Conservation (phyloP, 805 yeast genomes). For the Yarrowia deformans region DNA sequence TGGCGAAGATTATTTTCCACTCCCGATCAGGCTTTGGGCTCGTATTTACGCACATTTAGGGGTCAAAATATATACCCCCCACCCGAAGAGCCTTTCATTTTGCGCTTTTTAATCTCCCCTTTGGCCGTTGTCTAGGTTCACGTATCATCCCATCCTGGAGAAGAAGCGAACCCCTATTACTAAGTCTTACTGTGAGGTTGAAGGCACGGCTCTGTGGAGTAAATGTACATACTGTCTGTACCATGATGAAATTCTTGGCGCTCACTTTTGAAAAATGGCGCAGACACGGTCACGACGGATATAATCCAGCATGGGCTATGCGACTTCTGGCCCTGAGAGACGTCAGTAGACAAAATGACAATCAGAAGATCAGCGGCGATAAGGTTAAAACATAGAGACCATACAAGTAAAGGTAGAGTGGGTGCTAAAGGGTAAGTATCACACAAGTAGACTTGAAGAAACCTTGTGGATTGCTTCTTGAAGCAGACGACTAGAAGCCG, state of each 20-base stretch:
- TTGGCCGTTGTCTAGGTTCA: not conserved
- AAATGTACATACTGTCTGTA: no score
- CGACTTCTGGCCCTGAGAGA: slow-evolving; percentile 7
- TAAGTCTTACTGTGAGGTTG: not conserved
- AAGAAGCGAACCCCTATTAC: slow-evolving; percentile 17
- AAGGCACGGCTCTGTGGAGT: no score
- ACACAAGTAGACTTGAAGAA: not conserved
- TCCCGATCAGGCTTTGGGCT: not conserved
- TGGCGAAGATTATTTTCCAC: not conserved
- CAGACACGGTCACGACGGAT: no score
- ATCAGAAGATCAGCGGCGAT: slow-evolving; percentile 26
- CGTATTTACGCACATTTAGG: slow-evolving; percentile 25
- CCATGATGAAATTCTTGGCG: not conserved
- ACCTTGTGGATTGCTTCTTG: slow-evolving; percentile 4
- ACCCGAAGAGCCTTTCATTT: not conserved
- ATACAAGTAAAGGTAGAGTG: slow-evolving; percentile 15
- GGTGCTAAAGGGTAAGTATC: not conserved
- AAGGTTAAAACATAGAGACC: not conserved
- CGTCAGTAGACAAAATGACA: slow-evolving; percentile 3
- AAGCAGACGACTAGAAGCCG: no score
- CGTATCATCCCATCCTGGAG: slow-evolving; percentile 2
- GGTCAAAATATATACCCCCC: not conserved
- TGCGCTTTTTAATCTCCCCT: not conserved
- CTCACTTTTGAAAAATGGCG: not conserved
- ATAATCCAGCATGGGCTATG: slow-evolving; percentile 5